phyloP scores from a whole-genome alignment of 2,329 filamentous ascomycete genomes.

The Parastagonospora avenae region DNA sequence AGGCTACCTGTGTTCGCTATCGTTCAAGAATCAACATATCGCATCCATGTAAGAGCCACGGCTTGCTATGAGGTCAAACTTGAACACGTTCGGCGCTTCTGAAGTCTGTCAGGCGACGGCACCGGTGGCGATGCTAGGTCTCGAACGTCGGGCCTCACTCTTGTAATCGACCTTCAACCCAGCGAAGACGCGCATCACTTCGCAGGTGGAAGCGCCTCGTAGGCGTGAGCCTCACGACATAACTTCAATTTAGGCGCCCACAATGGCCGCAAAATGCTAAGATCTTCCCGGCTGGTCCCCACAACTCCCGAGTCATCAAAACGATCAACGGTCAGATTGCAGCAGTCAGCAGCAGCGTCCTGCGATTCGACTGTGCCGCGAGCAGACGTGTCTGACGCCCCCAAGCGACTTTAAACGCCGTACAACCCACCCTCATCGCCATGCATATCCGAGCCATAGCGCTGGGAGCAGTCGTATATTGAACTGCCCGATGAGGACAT shows the following conservation, averaged over 20 bases:
- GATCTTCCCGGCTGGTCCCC: slow-evolving; percentile 1
- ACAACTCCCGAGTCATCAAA: background rate
- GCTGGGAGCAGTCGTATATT: slow-evolving; percentile 13
- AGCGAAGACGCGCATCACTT: slow-evolving; percentile 3
- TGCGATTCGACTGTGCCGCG: slow-evolving; percentile 1
- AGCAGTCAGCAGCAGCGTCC: background rate
- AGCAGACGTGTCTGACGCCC: background rate
- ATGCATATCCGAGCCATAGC: slow-evolving; percentile 1
- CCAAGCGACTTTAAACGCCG: slow-evolving; percentile 5
- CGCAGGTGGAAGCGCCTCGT: slow-evolving; percentile 20
- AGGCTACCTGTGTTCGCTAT: no score
- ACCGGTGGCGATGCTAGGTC: background rate
- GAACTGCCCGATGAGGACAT: slow-evolving; percentile 16
- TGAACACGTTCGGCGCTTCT: no score
- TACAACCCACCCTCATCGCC: slow-evolving; percentile 5
- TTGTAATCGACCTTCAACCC: slow-evolving; percentile 10
- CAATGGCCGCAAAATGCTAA: slow-evolving; percentile 23
- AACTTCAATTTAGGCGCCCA: slow-evolving; percentile 32
- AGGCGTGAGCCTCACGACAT: slow-evolving; percentile 28
- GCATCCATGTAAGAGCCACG: no score
- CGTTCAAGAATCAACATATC: no score
- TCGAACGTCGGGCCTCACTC: background rate
- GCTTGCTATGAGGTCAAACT: no score
- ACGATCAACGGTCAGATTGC: background rate
- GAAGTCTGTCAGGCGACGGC: no score